Base-by-base conservation (phyloP, 2,329 filamentous ascomycete genomes). In the Penicillium polonicum region DNA sequence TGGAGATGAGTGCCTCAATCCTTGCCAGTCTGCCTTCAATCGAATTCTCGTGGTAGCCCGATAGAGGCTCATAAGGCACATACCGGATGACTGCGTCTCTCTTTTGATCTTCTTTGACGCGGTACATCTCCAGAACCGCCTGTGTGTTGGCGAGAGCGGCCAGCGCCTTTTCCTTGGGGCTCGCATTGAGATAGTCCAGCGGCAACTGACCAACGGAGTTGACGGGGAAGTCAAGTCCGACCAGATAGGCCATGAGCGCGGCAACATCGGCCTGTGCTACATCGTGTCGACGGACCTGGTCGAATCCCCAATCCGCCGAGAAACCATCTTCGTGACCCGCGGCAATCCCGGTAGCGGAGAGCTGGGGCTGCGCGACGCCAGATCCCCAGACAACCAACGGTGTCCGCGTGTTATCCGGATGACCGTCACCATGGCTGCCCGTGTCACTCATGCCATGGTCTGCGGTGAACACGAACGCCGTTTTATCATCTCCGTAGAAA, bases 391-490 rank as follows among this genome's bases (percentile, higher is more conserved):
- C 87, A 65, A 99, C 90, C 33, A 99, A 79, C 0, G 94, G 94
- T 0, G 94, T 99, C 50, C 94, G 85, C 3, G 94, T 99, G 69
- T 97, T 99, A 74, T 99, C 90, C 0, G 94, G 94, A 75, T 99
- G 92, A 8, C 94, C 94, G 73, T 99, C 94, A 38, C 95, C 95
- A 73, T 99, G 95, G 67, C 92, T 97, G n/a, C 95, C 94, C 88
- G 90, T 97, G 75, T 99, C 94, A 70, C 91, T 97, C 94, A 99
- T 99, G 19, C 94, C 94, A 74, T 99, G 94, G 70, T 99, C 94
- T 8, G 94, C 94, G 1, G 95, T 99, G 72, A 99, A 99, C 17
- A 99, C 85, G 72, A 93, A 99, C 0, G 95, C 91, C 0, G 94
- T 97, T 74, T 94, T 88, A 62, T 86, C 85, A 66, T 92, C 88